Evolutionary conservation across 768 basidiomycete species (phyloP).

Genomic region (Leccinum truebloodii): DNA sequence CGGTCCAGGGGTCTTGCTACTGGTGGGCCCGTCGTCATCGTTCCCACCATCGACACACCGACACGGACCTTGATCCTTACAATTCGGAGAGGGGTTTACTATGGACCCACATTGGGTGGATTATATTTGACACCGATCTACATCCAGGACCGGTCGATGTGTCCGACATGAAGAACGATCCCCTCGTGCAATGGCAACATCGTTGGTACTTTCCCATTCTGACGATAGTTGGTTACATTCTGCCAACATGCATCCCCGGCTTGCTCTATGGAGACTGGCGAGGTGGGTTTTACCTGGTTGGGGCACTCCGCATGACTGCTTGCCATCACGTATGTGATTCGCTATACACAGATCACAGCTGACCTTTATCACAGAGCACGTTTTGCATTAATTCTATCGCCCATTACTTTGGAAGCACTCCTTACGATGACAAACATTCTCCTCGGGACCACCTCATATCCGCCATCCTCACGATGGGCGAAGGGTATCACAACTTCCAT

Average conservation of each 20-base stretch:
- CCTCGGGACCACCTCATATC: conserved; percentile 81
- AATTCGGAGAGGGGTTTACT: conserved; percentile 74
- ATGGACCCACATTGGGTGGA: conserved; percentile 86
- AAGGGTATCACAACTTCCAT: conserved; percentile 75
- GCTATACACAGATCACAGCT: conserved; percentile 3
- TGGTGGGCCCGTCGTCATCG: conserved; percentile 89
- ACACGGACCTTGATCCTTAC: conserved; percentile 86
- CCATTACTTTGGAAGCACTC: conserved; percentile 78
- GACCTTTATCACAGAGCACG: conserved; percentile 52
- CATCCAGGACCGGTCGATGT: conserved; percentile 71
- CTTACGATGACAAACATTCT: conserved; percentile 79
- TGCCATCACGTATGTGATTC: conserved; percentile 72
- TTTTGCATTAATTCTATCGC: conserved; percentile 91
- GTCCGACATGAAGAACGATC: conserved; percentile 69
- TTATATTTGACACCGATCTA: conserved; percentile 72
- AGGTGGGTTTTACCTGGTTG: conserved; percentile 77
- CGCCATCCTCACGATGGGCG: conserved; percentile 75
- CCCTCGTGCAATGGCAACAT: conserved; percentile 78
- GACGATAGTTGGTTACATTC: conserved; percentile 64
- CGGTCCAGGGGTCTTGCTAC: conserved; percentile 83
- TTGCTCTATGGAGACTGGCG: conserved; percentile 73
- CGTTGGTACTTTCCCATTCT: conserved; percentile 65
- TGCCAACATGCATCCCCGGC: conserved; percentile 71
- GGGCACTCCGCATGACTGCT: conserved; percentile 67
- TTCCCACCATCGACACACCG: conserved; percentile 82